Conservation (phyloP, 148 eudicot genomes). For the Limonium bicolor region DNA sequence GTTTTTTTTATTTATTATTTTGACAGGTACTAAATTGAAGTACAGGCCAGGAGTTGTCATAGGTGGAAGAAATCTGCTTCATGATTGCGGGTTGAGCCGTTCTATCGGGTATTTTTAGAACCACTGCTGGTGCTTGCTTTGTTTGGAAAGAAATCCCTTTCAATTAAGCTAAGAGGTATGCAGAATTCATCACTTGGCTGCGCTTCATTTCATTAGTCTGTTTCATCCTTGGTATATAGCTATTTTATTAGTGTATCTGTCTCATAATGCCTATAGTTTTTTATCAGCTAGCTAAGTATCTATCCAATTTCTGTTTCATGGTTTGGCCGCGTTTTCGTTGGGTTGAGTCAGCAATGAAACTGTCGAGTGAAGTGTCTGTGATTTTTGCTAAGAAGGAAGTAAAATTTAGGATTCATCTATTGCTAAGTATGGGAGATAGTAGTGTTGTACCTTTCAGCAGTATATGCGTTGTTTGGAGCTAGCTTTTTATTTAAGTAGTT, state of each 20-base stretch:
- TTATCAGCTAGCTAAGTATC: no score
- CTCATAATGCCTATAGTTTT: no score
- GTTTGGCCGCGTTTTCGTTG: no score
- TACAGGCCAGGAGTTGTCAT: conserved; percentile 76
- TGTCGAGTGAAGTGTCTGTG: no score
- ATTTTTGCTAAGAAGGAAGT: no score
- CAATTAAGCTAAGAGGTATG: conserved; percentile 66
- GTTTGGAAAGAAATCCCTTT: conserved; percentile 74
- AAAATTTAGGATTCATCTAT: no score
- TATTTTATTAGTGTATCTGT: background rate
- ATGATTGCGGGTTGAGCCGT: conserved; percentile 66
- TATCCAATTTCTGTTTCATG: no score
- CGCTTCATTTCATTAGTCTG: background rate
- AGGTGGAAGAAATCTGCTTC: conserved; percentile 60
- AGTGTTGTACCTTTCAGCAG: no score
- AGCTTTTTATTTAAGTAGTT: no score
- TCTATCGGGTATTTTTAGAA: conserved; percentile 82
- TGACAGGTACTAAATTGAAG: conserved; percentile 74
- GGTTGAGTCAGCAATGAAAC: no score
- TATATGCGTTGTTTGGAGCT: no score
- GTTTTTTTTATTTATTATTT: conserved; percentile 3
- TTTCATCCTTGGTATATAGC: background rate
- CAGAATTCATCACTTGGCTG: background rate
- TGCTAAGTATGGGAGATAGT: no score
- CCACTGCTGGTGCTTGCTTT: conserved; percentile 57